Percentiles rank a stretch among this genome's conserved stretches.
These are phyloP conservation scores for Phytopythium aichiense DNA, from an alignment of 352 stramenopile species.

Conservation along the genomic window DNA sequence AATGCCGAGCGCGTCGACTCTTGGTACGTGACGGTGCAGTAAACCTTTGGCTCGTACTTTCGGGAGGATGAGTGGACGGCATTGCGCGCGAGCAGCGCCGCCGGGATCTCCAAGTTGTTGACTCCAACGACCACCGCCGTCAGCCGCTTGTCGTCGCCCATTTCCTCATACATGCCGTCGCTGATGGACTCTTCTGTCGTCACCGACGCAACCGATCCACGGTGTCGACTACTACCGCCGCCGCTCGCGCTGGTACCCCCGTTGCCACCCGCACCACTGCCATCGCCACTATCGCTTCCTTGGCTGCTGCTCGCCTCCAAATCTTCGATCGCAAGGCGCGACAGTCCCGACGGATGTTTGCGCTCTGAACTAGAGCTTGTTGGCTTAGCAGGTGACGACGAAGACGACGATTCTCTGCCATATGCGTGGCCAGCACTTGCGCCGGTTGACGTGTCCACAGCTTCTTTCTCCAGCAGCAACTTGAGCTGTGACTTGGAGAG, in stretches of 20 bases:
- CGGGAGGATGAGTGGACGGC: conserved; percentile 28
- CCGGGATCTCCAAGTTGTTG: conserved; percentile 60
- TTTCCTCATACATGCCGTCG: conserved; percentile 57
- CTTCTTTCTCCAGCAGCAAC: conserved; percentile 58
- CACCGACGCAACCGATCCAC: conserved; percentile 37
- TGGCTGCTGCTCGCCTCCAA: conserved; percentile 11
- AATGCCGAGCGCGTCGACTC: conserved; percentile 71
- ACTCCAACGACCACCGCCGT: conserved; percentile 74
- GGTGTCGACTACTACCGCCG: conserved; percentile 17
- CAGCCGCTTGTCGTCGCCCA: conserved; percentile 62
- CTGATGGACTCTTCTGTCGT: conserved; percentile 65
- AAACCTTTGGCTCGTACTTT: conserved; percentile 56
- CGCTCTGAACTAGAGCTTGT: conserved; percentile 8
- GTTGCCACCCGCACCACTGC: neutral
- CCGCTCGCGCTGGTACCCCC: conserved; percentile 9
- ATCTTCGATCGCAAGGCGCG: conserved; percentile 14
- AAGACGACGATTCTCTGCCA: conserved; percentile 14
- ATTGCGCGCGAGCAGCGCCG: conserved; percentile 29
- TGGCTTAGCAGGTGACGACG: neutral
- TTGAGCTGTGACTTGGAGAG: conserved; percentile 68
- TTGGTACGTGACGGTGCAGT: conserved; percentile 79
- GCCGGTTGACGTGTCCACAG: conserved; percentile 65
- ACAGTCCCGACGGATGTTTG: conserved; percentile 27
- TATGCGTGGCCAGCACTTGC: conserved; percentile 23
- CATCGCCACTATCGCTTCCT: conserved; percentile 4